Base-by-base conservation (phyloP, 768 basidiomycete species). In the Rhodotorula paludigena region DNA sequence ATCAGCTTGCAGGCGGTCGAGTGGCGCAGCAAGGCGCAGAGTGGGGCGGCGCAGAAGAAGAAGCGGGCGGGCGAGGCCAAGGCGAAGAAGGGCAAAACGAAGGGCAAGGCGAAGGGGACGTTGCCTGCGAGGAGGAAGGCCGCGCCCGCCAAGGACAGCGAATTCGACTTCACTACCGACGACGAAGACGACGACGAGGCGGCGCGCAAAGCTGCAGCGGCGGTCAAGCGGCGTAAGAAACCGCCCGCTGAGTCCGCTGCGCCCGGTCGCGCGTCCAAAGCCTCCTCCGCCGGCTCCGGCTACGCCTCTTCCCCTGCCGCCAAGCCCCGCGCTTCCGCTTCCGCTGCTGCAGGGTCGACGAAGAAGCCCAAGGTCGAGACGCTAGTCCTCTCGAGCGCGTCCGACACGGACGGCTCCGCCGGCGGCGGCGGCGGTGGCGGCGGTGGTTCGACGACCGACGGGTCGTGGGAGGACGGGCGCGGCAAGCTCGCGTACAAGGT, bases 1-100 rank as follows among this genome's bases (percentile, higher is more conserved):
- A 87, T 87, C 71, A 94, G 90, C 75, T 78, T 99, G 51, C 94
- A 98, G 78, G 86, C 89, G 60, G 86, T 97, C 16, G 90, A 92
- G 16, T 97, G 92, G 92, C 84, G 92, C 77, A 84, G 45, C 76
- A 80, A 56, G 80, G 30, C 28, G 39, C 62, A 61, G 64, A 49
- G 42, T 25, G 49, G 21, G 39, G 32, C 74, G 73, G 69, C 76
- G 68, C 48, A 74, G 56, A 45, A 74, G 75, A 33, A 73, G 75
- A 14, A 64, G 74, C 51, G 73, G 73, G 58, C 72, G 75, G 67
- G 76, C 75, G 39, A 73, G 15, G 44, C 55, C 21, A 75, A 69
- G 60, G 62, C 18, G 39, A 55, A 56, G 25, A 74, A 68, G n/a
- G 53, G 20, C 55, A 57, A 30, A 49, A 48, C 8, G 36, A 74